A percentile compares a stretch with the other conserved stretches of the same genome.
phyloP scores from a whole-genome alignment of 768 basidiomycete species.

The Neoboletus brunneissimus region DNA sequence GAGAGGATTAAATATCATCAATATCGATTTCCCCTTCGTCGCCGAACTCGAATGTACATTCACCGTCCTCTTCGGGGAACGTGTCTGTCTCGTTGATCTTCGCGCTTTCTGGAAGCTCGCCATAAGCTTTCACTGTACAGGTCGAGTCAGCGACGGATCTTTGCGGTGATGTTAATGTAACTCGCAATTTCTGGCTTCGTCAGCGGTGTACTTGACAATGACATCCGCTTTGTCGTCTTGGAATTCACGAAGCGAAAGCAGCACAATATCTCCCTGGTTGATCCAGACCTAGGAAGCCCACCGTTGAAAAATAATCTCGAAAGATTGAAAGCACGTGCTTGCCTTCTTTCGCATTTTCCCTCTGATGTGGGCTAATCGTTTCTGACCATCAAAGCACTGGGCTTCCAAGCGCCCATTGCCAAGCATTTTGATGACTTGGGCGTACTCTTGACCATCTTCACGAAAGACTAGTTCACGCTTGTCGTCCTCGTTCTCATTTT shows the following conservation, averaged over 20 bases:
- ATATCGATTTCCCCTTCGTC: constrained; percentile 88
- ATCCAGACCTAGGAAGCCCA: constrained; percentile 82
- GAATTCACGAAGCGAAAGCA: constrained; percentile 95
- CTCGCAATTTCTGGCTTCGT: constrained; percentile 82
- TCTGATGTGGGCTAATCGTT: constrained; percentile 94
- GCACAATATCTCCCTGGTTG: constrained; percentile 95
- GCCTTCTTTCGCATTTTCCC: constrained; percentile 99
- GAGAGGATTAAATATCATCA: constrained; percentile 69
- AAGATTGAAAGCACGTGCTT: constrained; percentile 21
- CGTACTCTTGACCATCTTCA: constrained; percentile 99
- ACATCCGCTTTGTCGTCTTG: constrained; percentile 99
- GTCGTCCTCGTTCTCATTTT: constrained; percentile 99
- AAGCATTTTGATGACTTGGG: constrained; percentile 97
- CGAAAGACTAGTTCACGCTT: constrained; percentile 98
- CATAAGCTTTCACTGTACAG: constrained; percentile 86
- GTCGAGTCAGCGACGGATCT: constrained; percentile 9
- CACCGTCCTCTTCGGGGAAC: constrained; percentile 87
- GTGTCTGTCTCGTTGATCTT: constrained; percentile 97
- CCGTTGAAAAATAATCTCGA: constrained; percentile 3
- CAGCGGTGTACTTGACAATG: constrained; percentile 97
- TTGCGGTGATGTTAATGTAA: constrained; percentile 11
- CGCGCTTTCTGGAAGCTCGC: constrained; percentile 93
- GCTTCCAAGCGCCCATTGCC: constrained; percentile 97
- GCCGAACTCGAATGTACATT: constrained; percentile 87
- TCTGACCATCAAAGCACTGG: constrained; percentile 97